Evolutionary conservation across 148 eudicot species (phyloP), one percentile per base, ranked within the genome.

Genomic region (Persicaria maculosa): DNA sequence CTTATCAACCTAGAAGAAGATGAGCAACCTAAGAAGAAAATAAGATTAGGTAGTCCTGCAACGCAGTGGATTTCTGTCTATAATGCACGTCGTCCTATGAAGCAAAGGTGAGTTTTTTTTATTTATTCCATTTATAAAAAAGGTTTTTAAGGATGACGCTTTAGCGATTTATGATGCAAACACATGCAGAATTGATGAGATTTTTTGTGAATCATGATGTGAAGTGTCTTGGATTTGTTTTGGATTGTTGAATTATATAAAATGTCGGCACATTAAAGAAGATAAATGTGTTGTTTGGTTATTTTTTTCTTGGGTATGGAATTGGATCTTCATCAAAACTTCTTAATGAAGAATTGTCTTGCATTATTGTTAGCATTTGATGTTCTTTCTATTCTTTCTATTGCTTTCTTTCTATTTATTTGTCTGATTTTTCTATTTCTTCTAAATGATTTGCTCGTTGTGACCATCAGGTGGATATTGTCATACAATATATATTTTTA

Each of bases 41-140:
- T 85, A 71, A 80, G 97, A 48, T 76, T 92, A 75, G 97, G 97
- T 73, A 92, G 95, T 81, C 95, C 97, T 67, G 97, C 97, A 40
- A 92, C 88, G 40, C 97, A 92, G 76, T 92, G 97, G 97, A 88
- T 92, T 79, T 92, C 97, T 64, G 95, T 90, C 54, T 92, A 92
- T 71, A 92, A 92, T 84, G 97, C 97, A 70, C 91, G 95, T 11
- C 89, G 97, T 44, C 95, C 97, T 16, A 92, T 92, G 97, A 92
- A 92, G 78, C 97, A 92, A 74, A 84, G 97, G 97, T 90, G 80
- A 74, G 7, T 10, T 15, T 25, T 31, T 65, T 31, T 25, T 43
- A 10, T 31, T 25, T 43, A 10, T 15, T 65, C 31, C 43, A 65
- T 43, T 65, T 36, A 9, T 36, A 10, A 17, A 2, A 31, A 31